Evolutionary conservation across 495 filamentous ascomycete species (phyloP).

Genomic region (Xylaria intraflava): DNA sequence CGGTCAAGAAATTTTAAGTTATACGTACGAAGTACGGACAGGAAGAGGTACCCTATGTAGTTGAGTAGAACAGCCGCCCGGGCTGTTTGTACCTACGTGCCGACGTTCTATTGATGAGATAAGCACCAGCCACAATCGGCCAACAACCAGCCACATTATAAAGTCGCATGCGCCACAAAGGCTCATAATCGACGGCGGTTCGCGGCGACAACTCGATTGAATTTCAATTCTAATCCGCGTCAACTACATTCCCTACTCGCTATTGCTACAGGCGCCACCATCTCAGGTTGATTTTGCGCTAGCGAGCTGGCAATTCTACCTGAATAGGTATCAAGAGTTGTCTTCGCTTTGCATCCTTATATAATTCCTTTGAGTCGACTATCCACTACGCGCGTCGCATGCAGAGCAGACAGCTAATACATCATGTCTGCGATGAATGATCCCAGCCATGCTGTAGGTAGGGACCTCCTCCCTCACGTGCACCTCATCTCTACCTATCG

Average conservation of each 20-base stretch:
- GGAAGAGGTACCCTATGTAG: too few species aligned
- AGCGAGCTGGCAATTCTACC: too few species aligned
- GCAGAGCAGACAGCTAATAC: conserved; percentile 1
- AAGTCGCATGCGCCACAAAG: conserved; percentile 5
- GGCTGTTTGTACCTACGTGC: not conserved
- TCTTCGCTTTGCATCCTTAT: not conserved
- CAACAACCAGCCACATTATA: not conserved
- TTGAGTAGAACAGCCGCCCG: too few species aligned
- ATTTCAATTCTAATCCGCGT: conserved; percentile 10
- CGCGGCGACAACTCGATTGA: conserved; percentile 16
- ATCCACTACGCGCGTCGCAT: conserved; percentile 2
- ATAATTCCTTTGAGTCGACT: not conserved
- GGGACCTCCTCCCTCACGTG: conserved; percentile 70
- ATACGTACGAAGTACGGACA: too few species aligned
- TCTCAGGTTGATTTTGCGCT: not conserved
- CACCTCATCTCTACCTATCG: conserved; percentile 73
- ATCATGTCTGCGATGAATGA: conserved; percentile 50
- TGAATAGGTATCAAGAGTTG: not conserved
- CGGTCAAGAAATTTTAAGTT: too few species aligned
- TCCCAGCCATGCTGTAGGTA: conserved; percentile 56
- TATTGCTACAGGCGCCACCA: not conserved
- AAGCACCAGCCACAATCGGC: conserved; percentile 1
- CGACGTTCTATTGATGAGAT: not conserved
- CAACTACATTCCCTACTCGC: conserved; percentile 1
- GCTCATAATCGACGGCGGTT: conserved; percentile 10